Conservation (phyloP, 139 green algal species). For the Limnomonas spitsbergensis region DNA sequence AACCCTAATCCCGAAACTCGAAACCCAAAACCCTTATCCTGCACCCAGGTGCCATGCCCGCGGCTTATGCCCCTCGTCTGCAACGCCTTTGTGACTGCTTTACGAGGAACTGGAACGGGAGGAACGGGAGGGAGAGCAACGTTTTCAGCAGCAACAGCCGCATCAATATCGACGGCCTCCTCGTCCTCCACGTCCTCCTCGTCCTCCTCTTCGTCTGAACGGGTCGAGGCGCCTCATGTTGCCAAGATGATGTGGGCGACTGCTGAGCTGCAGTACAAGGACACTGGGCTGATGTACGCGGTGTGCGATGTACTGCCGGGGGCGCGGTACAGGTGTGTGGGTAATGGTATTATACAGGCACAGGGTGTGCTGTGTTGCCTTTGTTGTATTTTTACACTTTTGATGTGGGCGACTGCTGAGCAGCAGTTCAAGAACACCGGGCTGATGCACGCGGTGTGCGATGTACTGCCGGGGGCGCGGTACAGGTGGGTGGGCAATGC, state of each 20-base stretch:
- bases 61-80: background rate
- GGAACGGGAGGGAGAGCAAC: background rate
- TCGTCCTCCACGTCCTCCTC: background rate
- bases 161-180: background rate
- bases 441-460: background rate
- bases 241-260: conserved; percentile 10
- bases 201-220: background rate
- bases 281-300: background rate
- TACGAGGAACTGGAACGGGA: background rate
- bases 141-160: background rate
- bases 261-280: background rate
- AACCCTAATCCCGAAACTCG: too few relatives aligned
- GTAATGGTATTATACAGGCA: too few relatives aligned
- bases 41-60: background rate
- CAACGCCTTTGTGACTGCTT: background rate
- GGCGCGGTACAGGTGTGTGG: background rate
- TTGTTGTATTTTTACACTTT: too few relatives aligned
- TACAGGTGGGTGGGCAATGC: background rate
- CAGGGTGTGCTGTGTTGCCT: too few relatives aligned
- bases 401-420: background rate
- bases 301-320: background rate
- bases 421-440: background rate
- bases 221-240: background rate
- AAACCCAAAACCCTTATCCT: too few relatives aligned
- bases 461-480: background rate